Conservation (phyloP, 2,329 filamentous ascomycete genomes). For the Pseudogymnoascus sp. region DNA sequence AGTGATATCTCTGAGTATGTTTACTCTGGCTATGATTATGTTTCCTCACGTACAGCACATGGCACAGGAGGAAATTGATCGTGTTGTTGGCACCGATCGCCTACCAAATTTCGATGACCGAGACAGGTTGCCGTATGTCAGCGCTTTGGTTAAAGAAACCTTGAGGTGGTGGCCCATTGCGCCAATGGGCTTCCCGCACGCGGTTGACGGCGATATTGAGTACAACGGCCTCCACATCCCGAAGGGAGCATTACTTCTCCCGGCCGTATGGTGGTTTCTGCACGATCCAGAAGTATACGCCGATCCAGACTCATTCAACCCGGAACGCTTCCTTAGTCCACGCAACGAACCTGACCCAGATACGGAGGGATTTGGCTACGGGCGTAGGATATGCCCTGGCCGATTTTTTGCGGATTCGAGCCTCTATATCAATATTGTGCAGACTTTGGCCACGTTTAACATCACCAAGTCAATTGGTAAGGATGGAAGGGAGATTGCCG, state of each 20-base stretch:
- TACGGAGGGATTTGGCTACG: constrained; percentile 46
- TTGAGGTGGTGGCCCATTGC: constrained; percentile 38
- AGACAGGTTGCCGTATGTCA: constrained; percentile 35
- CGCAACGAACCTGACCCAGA: constrained; percentile 37
- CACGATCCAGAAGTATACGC: constrained; percentile 32
- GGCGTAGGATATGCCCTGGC: constrained; percentile 42
- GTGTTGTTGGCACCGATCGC: constrained; percentile 37
- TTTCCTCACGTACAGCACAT: constrained; percentile 18
- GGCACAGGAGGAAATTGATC: constrained; percentile 38
- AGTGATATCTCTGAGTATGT: constrained; percentile 14
- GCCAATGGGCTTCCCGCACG: constrained; percentile 45
- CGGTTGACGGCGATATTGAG: constrained; percentile 42
- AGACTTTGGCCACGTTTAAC: constrained; percentile 31
- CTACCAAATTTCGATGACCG: constrained; percentile 41
- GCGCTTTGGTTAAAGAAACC: constrained; percentile 39
- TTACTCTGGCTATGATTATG: constrained; percentile 16
- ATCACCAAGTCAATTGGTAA: constrained; percentile 29
- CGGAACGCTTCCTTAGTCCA: constrained; percentile 34
- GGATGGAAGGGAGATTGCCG: constrained; percentile 28
- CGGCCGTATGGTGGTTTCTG: constrained; percentile 8
- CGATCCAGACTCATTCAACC: constrained; percentile 36
- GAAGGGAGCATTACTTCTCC: constrained; percentile 34
- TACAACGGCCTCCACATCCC: constrained; percentile 48
- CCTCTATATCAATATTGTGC: constrained; percentile 32
- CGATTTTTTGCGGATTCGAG: constrained; percentile 39